phyloP scores from a whole-genome alignment of 805 yeast genomes.

The Zygotorulaspora danielsina region DNA sequence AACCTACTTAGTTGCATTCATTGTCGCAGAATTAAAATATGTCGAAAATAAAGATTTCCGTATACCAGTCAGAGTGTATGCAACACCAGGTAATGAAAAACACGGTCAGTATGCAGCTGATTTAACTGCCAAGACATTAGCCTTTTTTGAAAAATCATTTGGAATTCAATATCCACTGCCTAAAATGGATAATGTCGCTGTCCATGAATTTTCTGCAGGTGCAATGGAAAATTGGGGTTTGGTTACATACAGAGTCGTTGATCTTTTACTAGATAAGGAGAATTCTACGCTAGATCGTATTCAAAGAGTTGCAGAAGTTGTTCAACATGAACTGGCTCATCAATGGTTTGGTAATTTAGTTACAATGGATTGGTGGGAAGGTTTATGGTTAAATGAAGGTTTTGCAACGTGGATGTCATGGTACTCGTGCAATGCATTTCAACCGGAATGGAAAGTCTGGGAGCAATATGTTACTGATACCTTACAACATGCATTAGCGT shows the following conservation, averaged over 20 bases:
- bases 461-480: constrained; percentile 75
- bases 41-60: constrained; percentile 62
- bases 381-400: constrained; percentile 84
- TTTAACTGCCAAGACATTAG: constrained; percentile 69
- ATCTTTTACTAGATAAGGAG: constrained; percentile 66
- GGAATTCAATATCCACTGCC: constrained; percentile 76
- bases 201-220: constrained; percentile 79
- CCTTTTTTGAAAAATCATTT: constrained; percentile 66
- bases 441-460: constrained; percentile 87
- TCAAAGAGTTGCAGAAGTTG: constrained; percentile 78
- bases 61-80: constrained; percentile 74
- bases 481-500: constrained; percentile 65
- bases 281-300: constrained; percentile 59
- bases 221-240: constrained; percentile 89
- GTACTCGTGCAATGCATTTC: constrained; percentile 71
- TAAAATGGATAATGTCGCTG: constrained; percentile 76
- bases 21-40: constrained; percentile 73
- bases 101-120: constrained; percentile 72
- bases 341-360: constrained; percentile 91
- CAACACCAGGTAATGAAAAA: constrained; percentile 71
- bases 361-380: constrained; percentile 93
- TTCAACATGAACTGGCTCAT: constrained; percentile 85
- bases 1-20: constrained; percentile 80
- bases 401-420: constrained; percentile 91
- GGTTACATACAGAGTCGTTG: constrained; percentile 75